A percentile compares a stretch with the other conserved stretches of the same genome.
These are phyloP conservation scores for Paxillus rubicundulus DNA, from an alignment of 768 basidiomycete genomes.

Conservation along the genomic window DNA sequence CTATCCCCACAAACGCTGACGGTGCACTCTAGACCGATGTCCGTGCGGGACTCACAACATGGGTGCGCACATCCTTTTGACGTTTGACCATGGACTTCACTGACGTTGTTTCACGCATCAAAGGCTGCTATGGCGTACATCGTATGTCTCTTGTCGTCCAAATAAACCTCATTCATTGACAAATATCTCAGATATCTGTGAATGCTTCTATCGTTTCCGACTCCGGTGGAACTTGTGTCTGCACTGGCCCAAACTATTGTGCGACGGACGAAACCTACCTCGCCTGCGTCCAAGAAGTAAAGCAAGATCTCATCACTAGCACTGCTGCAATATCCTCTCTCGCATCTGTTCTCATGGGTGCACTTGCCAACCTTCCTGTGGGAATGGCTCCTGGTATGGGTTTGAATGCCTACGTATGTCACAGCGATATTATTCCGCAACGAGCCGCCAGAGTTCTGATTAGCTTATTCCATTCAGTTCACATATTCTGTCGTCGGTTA, in stretches of 20 bases:
- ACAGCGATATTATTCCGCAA: background rate
- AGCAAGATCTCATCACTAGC: slow-evolving; percentile 76
- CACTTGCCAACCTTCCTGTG: slow-evolving; percentile 85
- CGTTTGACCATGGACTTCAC: slow-evolving; percentile 2
- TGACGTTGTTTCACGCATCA: background rate
- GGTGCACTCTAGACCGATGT: slow-evolving; percentile 56
- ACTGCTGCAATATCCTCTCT: slow-evolving; percentile 78
- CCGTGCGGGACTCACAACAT: slow-evolving; percentile 78
- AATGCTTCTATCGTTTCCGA: slow-evolving; percentile 78
- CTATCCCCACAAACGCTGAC: slow-evolving; percentile 4
- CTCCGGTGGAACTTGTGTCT: slow-evolving; percentile 80
- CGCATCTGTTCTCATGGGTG: slow-evolving; percentile 77
- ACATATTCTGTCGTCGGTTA: slow-evolving; percentile 86
- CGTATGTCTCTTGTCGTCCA: slow-evolving; percentile 36
- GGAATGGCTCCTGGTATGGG: slow-evolving; percentile 86
- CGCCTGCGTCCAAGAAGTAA: slow-evolving; percentile 57
- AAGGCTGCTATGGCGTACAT: slow-evolving; percentile 86
- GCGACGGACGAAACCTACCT: slow-evolving; percentile 49
- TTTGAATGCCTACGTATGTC: slow-evolving; percentile 72
- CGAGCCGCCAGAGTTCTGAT: background rate
- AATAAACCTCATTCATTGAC: background rate
- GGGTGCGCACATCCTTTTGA: slow-evolving; percentile 46
- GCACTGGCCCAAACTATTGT: slow-evolving; percentile 58
- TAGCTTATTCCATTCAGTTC: slow-evolving; percentile 48
- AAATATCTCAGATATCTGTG: slow-evolving; percentile 63